Evolutionary conservation across 108 stramenopile genomes (phyloP).

Genomic region (Cyclotella kingstonii): DNA sequence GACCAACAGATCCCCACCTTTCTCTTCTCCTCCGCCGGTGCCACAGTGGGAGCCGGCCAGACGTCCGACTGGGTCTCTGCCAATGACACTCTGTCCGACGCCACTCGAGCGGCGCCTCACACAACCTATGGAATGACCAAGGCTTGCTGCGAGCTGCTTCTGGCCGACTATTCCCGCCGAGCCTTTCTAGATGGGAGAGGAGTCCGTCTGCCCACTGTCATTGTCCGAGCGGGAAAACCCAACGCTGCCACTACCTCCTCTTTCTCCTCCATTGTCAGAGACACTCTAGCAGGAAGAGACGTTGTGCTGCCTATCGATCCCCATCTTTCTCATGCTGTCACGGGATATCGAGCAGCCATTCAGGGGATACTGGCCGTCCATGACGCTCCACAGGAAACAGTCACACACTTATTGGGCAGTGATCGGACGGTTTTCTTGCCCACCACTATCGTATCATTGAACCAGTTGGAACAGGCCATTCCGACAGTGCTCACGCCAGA

Average conservation of each 20-base stretch:
- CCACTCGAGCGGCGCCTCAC: slow-evolving; percentile 53
- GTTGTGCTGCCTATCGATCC: slow-evolving; percentile 41
- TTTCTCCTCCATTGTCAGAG: slow-evolving; percentile 49
- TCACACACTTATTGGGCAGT: slow-evolving; percentile 45
- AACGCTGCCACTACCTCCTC: slow-evolving; percentile 57
- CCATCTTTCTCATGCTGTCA: slow-evolving; percentile 50
- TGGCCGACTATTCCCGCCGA: slow-evolving; percentile 53
- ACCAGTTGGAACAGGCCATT: slow-evolving; percentile 43
- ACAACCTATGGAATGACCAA: slow-evolving; percentile 68
- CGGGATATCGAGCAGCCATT: slow-evolving; percentile 47
- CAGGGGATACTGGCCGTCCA: slow-evolving; percentile 46
- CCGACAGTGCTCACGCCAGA: slow-evolving; percentile 23
- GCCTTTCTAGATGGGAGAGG: slow-evolving; percentile 54
- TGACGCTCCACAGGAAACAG: slow-evolving; percentile 29
- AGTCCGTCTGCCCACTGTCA: slow-evolving; percentile 51
- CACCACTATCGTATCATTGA: slow-evolving; percentile 37
- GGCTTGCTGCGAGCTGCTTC: slow-evolving; percentile 55
- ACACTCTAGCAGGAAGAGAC: slow-evolving; percentile 48
- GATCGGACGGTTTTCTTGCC: slow-evolving; percentile 65
- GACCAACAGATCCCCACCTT: slow-evolving; percentile 27
- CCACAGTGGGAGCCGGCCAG: slow-evolving; percentile 50
- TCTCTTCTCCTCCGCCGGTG: slow-evolving; percentile 55
- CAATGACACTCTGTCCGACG: slow-evolving; percentile 50
- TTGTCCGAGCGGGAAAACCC: slow-evolving; percentile 53
- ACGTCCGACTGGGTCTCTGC: slow-evolving; percentile 45